Percentiles rank a stretch among this genome's conserved stretches.
phyloP scores from a whole-genome alignment of 2,329 filamentous ascomycete genomes.

The Aureobasidium subglaciale region DNA sequence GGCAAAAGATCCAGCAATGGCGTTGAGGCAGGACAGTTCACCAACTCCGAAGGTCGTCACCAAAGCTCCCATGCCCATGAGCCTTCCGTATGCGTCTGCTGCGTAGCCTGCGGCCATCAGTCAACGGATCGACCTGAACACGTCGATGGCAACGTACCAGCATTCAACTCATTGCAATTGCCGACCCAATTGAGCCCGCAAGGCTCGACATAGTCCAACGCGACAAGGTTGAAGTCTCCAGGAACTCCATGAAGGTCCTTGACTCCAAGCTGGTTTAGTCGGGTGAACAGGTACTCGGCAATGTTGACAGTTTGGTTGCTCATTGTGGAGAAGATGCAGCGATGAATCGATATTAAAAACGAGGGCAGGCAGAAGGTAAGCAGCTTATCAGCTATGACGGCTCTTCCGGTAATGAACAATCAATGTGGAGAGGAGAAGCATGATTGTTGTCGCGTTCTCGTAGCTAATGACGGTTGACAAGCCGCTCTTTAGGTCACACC shows the following conservation, averaged over 20 bases:
- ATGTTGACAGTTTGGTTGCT: background rate
- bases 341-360: background rate
- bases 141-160: conserved; percentile 34
- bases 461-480: background rate
- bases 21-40: conserved; percentile 42
- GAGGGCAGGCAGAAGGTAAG: background rate
- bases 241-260: conserved; percentile 42
- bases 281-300: conserved; percentile 31
- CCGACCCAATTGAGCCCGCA: conserved; percentile 52
- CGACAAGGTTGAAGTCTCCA: conserved; percentile 31
- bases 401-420: background rate
- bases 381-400: background rate
- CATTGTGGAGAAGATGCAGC: background rate
- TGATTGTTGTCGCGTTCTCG: background rate
- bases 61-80: conserved; percentile 31
- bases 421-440: background rate
- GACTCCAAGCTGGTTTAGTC: conserved; percentile 38
- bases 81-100: conserved; percentile 41
- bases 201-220: conserved; percentile 50
- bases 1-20: conserved; percentile 41
- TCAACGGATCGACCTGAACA: background rate
- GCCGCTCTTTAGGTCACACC: background rate
- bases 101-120: conserved; percentile 41
- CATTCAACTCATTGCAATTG: conserved; percentile 55
- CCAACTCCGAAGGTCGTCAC: conserved; percentile 44